Percentiles rank a stretch among this genome's conserved stretches.
Evolutionary conservation across 495 filamentous ascomycete genomes (phyloP).

Genomic region (Ramalina intermedia): DNA sequence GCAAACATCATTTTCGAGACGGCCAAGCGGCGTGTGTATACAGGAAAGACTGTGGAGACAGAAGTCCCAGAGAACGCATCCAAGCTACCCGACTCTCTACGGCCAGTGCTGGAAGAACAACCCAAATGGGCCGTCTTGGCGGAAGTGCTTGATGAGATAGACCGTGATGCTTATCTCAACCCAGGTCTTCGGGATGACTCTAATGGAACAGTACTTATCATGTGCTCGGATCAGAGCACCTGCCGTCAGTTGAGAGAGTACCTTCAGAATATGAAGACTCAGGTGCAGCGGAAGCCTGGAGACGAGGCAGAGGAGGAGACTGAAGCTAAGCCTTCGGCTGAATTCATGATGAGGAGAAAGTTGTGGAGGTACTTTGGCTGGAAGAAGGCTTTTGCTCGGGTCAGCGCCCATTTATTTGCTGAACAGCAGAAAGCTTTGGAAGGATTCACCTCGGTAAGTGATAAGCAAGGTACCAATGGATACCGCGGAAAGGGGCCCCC

Average conservation of each 20-base stretch:
- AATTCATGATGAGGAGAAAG: conserved; percentile 77
- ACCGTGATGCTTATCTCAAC: conserved; percentile 78
- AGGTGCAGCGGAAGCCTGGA: conserved; percentile 27
- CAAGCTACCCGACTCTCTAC: conserved; percentile 50
- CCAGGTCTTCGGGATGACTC: conserved; percentile 63
- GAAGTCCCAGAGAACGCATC: conserved; percentile 22
- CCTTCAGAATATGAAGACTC: conserved; percentile 78
- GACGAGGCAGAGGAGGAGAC: conserved; percentile 8
- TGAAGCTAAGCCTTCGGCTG: conserved; percentile 51
- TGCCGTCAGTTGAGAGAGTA: conserved; percentile 86
- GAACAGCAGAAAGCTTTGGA: conserved; percentile 71
- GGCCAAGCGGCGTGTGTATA: conserved; percentile 80
- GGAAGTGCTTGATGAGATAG: conserved; percentile 84
- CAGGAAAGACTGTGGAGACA: conserved; percentile 42
- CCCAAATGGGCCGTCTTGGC: conserved; percentile 86
- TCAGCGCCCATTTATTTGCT: conserved; percentile 55
- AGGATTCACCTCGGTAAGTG: conserved; percentile 23
- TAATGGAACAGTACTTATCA: conserved; percentile 79
- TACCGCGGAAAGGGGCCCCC: conserved; percentile 53
- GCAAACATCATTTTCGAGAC: conserved; percentile 89
- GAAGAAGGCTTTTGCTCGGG: conserved; percentile 79
- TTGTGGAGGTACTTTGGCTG: conserved; percentile 82
- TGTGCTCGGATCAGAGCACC: conserved; percentile 83
- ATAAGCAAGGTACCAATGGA: conserved; percentile 24
- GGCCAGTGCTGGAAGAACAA: conserved; percentile 82